Conservation (phyloP, 805 yeast genomes). For the Ogataea pini region DNA sequence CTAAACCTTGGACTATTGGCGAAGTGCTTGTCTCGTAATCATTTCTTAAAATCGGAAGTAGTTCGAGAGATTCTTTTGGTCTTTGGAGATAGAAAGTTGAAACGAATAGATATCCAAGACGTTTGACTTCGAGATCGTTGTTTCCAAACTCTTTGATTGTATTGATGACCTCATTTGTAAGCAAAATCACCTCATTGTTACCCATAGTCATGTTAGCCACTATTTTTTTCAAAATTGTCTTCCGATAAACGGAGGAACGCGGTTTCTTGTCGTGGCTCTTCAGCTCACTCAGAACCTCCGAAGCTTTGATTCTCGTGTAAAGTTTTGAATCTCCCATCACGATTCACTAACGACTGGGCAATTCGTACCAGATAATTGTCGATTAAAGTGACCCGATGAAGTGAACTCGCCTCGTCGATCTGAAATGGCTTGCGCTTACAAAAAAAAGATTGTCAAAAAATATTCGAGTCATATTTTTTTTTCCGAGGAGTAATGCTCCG, state of each 20-base stretch:
- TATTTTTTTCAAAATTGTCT: constrained; percentile 63
- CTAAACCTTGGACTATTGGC: constrained; percentile 57
- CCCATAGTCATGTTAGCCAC: constrained; percentile 84
- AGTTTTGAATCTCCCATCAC: constrained; percentile 32
- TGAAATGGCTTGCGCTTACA: background rate
- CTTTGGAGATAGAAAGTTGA: constrained; percentile 58
- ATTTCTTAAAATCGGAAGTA: constrained; percentile 53
- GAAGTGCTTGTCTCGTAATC: constrained; percentile 43
- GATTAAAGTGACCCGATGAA: too few relatives aligned
- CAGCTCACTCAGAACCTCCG: constrained; percentile 35
- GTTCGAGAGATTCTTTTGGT: constrained; percentile 55
- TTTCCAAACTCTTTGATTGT: constrained; percentile 43
- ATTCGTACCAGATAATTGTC: too few relatives aligned
- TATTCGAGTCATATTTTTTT: too few relatives aligned
- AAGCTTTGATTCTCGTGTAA: constrained; percentile 31
- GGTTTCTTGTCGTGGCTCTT: constrained; percentile 40
- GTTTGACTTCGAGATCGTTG: constrained; percentile 64
- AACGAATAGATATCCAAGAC: constrained; percentile 69
- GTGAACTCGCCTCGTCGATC: background rate
- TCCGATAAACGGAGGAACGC: constrained; percentile 38
- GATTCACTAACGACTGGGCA: too few relatives aligned
- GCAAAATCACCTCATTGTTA: constrained; percentile 67
- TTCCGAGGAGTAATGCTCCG: too few relatives aligned
- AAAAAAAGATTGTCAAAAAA: too few relatives aligned
- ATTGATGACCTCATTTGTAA: constrained; percentile 63